Evolutionary conservation across 2,329 filamentous ascomycete species (phyloP).

Genomic region (Fusarium sp.): DNA sequence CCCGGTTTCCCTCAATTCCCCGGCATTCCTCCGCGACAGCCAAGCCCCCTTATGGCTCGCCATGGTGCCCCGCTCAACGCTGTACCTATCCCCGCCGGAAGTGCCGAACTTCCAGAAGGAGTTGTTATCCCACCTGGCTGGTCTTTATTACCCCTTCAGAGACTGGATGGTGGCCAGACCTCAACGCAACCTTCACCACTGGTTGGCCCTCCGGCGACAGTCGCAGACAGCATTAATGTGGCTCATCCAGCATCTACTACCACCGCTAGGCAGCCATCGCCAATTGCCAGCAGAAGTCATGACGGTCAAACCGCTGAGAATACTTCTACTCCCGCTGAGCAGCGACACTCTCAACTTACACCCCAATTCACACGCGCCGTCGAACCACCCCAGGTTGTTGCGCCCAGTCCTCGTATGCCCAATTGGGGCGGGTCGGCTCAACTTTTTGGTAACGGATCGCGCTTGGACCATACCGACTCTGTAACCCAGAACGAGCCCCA

Average conservation of each 20-base stretch:
- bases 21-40: conserved; percentile 53
- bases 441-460: conserved; percentile 57
- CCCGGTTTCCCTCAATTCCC: conserved; percentile 43
- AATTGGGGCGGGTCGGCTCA: conserved; percentile 66
- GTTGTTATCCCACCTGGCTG: conserved; percentile 75
- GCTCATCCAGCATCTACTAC: conserved; percentile 22
- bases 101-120: conserved; percentile 72
- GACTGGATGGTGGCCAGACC: conserved; percentile 57
- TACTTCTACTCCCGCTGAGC: conserved; percentile 21
- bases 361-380: conserved; percentile 30
- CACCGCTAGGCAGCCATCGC: conserved; percentile 31
- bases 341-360: conserved; percentile 27
- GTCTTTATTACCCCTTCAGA: conserved; percentile 73
- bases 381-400: conserved; percentile 56
- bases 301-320: conserved; percentile 24
- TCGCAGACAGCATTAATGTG: conserved; percentile 30
- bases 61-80: conserved; percentile 62
- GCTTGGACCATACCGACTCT: conserved; percentile 44
- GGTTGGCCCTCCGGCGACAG: conserved; percentile 35
- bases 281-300: conserved; percentile 32
- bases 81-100: conserved; percentile 69
- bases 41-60: conserved; percentile 60
- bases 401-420: conserved; percentile 63
- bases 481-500: conserved; percentile 28
- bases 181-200: conserved; percentile 46